Conservation (phyloP, 2,329 filamentous ascomycete genomes). For the Cercospora sojina region DNA sequence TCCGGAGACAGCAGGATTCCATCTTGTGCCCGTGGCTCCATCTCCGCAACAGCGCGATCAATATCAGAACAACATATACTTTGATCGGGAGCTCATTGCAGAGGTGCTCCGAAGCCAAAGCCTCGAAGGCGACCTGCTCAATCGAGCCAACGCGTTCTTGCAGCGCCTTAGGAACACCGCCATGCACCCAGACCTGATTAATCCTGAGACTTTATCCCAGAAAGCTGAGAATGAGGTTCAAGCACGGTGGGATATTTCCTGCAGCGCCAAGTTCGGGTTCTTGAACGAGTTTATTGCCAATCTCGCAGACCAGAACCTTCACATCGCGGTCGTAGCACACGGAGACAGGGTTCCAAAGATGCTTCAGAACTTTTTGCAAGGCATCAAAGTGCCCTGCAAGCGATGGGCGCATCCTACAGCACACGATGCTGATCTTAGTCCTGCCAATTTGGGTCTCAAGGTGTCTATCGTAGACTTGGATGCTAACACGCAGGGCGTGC, state of each 20-base stretch:
- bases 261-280: slow-evolving; percentile 42
- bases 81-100: slow-evolving; percentile 28
- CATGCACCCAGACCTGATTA: slow-evolving; percentile 39
- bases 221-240: slow-evolving; percentile 30
- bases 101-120: slow-evolving; percentile 27
- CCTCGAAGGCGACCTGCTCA: slow-evolving; percentile 20
- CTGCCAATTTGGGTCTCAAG: slow-evolving; percentile 19
- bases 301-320: slow-evolving; percentile 29
- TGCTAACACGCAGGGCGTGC: slow-evolving; percentile 27
- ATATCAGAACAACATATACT: slow-evolving; percentile 31
- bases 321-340: slow-evolving; percentile 35
- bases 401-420: slow-evolving; percentile 24
- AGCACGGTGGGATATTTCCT: slow-evolving; percentile 38
- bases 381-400: slow-evolving; percentile 25
- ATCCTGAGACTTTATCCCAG: slow-evolving; percentile 35
- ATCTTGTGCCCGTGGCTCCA: slow-evolving; percentile 35
- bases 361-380: slow-evolving; percentile 34
- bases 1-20: slow-evolving; percentile 22
- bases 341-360: slow-evolving; percentile 36
- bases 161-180: slow-evolving; percentile 30
- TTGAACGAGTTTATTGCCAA: slow-evolving; percentile 35
- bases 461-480: slow-evolving; percentile 41
- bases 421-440: slow-evolving; percentile 7
- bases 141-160: slow-evolving; percentile 31
- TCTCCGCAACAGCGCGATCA: slow-evolving; percentile 36